Base-by-base conservation (phyloP, 257 asterid genomes). In the Voacanga thouarsii region DNA sequence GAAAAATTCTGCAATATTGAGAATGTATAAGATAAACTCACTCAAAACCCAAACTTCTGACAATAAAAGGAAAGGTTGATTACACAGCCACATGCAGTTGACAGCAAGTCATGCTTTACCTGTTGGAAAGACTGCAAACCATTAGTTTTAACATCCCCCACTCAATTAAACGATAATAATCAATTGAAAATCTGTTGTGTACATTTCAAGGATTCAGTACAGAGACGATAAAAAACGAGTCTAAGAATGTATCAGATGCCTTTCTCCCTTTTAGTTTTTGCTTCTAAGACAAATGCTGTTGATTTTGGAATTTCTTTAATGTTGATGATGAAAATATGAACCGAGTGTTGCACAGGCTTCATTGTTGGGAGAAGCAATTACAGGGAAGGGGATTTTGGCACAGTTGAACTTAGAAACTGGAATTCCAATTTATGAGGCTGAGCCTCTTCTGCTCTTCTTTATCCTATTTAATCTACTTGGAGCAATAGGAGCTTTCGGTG, bases 401-500 rank as follows among this genome's bases (percentile, higher is more conserved):
- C 99, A 95, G 77, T 72, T 93, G 75, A 95, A 95, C 74, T 82
- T 95, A 76, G 99, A 95, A 83, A 95, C 99, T 57, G 98, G 98
- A 50, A 89, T 94, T 71, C 98, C 98, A 56, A 92, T 94, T 77
- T 88, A 88, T 61, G 91, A 88, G 79, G 91, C 91, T 33, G 91
- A 88, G 80, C 91, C 91, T 28, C 89, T 88, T 59, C 84, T 88
- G 59, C 90, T 95, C 39, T 92, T 95, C 81, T 95, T 95, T 89
- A 95, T 95, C 83, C 90, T 95, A 18, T 95, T 95, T 81, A 95
- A 83, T 83, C 90, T 95, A 21, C 95, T 95, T 45, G 99, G 98
- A 76, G 99, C 99, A 78, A 95, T 95, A 8, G 99, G 99, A 80
- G 99, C 99, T 51, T 79, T 95, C 61, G 99, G 99, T 49, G 99